Evolutionary conservation across 1,284 basidiomycete genomes (phyloP), one percentile per base, ranked within the genome.

Genomic region (Heimioporus punctisporus): DNA sequence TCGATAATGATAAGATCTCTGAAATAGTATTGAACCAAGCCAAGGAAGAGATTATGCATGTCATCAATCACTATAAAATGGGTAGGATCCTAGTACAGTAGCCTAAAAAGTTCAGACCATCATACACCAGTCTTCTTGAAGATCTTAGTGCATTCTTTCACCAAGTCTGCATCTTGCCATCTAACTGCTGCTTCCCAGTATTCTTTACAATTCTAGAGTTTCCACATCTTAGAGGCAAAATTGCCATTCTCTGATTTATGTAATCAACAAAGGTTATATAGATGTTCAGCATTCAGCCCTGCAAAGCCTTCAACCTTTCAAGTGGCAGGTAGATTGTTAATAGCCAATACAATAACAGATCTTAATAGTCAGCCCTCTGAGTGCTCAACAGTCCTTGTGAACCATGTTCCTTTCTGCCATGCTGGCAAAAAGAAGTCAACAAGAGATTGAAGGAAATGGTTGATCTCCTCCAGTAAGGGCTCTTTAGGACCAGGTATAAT

Each of bases 41-140:
- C 34, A 31, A 56, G 40, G 52, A 69, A 67, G 0, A 76, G 58
- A 30, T 64, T 66, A 46, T 77, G 74, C 11, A 34, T 34, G 31
- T 19, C 31, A 34, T 34, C 31, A 10, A 34, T 34, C 14, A 34
- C 31, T 19, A 70, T 39, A 26, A 65, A 72, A 8, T 24, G 17
- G 0, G 56, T 60, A 2, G 69, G 69, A 51, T 77, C 64, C 67
- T 70, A 78, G 51, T 78, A 78, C 1, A 69, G 71, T 1, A 79
- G 62, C 2, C 63, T 48, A 19, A 74, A 58, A 6, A 79, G 57
- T 47, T 74, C 68, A 0, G 73, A 72, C 68, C 71, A 77, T 4
- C 68, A 61, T 10, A 57, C 17, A 4, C 54, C 28, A 3, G 25
- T 41, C 39, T 51, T 6, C 4, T 45, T 56, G 17, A 56, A 48